Conservation (phyloP, 768 basidiomycete species). For the Gelatoporia subvermispora region DNA sequence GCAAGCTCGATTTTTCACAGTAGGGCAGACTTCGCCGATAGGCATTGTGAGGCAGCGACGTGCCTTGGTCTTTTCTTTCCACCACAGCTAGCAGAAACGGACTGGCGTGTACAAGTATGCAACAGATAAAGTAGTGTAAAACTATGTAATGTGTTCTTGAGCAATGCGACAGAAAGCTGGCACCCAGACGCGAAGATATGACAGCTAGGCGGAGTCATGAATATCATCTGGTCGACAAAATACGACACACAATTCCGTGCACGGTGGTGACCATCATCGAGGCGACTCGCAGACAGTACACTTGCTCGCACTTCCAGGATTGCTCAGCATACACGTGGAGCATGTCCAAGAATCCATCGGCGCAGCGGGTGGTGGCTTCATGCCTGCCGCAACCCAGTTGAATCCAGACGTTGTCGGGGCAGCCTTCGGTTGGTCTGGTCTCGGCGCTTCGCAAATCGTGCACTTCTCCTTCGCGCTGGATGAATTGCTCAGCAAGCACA, state of each 20-base stretch:
- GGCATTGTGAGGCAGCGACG: background rate
- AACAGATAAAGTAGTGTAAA: conserved; percentile 10
- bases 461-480: conserved; percentile 42
- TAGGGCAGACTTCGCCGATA: background rate
- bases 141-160: conserved; percentile 1
- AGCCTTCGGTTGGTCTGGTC: conserved; percentile 12
- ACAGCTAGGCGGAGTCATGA: background rate
- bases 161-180: background rate
- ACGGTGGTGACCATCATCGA: conserved; percentile 9
- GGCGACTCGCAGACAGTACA: conserved; percentile 43
- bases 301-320: conserved; percentile 35
- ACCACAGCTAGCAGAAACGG: background rate
- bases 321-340: conserved; percentile 41
- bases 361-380: conserved; percentile 37
- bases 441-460: conserved; percentile 41
- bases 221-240: background rate
- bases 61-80: background rate
- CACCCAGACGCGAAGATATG: background rate
- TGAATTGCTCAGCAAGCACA: conserved; percentile 37
- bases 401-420: conserved; percentile 42
- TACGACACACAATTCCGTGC: background rate
- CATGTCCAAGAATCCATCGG: conserved; percentile 50
- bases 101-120: conserved; percentile 15
- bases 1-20: conserved; percentile 68
- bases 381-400: conserved; percentile 57